Base-by-base conservation (phyloP, 805 yeast genomes). In the Candida schatavii region DNA sequence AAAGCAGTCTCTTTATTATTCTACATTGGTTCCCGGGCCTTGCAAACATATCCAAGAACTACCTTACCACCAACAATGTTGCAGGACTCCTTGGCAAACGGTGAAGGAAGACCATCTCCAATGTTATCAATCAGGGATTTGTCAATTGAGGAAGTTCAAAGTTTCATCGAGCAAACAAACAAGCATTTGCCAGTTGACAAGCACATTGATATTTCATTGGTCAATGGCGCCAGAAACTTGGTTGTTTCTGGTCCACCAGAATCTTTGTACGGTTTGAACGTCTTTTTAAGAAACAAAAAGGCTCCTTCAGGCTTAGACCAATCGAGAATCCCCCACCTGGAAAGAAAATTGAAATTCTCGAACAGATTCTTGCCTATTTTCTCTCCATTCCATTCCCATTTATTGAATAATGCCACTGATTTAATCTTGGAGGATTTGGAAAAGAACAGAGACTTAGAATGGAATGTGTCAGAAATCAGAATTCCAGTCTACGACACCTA, bases 181-280 rank as follows among this genome's bases (percentile, higher is more conserved):
- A 80, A 85, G 60, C 98, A 90, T 70, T 78, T 93, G 70, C 97
- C 99, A 53, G 70, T 74, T 40, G 96, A 88, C 56, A 88, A 88
- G 68, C 96, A 88, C 60, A 84, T 93, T 57, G 87, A 83, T 46
- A 83, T 93, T 50, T 89, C 98, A 33, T 79, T 93, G 62, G 77
- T 90, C 54, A 93, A 93, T 62, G 99, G 99, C 64, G 96, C 96
- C 37, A 81, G 96, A 72, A 88, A 89, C 67, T 77, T 89, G 70
- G 99, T 93, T 43, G 89, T 91, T 37, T 80, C 95, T 18, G 99
- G 99, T 64, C 99, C 98, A 37, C 98, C 99, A 43, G 96, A 90
- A 76, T 89, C 98, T 3, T 74, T 93, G 47, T 93, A 91, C 57
- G 99, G 99, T 75, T 78, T 93, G 57, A 90, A 90, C 69, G 77